A percentile compares a stretch with the other conserved stretches of the same genome.
These are phyloP conservation scores for Antrodiella citrinella DNA, from an alignment of 768 basidiomycete species.

Conservation along the genomic window DNA sequence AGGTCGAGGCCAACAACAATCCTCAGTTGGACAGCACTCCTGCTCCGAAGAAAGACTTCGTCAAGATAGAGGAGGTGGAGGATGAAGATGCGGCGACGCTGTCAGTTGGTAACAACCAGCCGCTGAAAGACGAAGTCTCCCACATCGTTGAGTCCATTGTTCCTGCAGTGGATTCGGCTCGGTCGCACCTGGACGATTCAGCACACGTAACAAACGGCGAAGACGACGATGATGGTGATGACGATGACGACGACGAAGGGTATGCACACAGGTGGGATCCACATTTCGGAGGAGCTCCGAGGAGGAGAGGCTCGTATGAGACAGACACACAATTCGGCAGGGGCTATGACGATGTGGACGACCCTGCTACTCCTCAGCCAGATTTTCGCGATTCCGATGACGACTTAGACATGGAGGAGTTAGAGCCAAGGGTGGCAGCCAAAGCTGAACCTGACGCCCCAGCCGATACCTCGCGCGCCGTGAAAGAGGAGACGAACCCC, in stretches of 20 bases:
- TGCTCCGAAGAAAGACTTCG: constrained; percentile 6
- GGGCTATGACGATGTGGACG: neutral
- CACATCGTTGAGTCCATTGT: neutral
- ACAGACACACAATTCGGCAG: neutral
- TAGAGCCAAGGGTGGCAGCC: neutral
- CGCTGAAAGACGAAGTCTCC: too few relatives aligned
- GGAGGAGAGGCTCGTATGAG: too few relatives aligned
- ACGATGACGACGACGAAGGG: constrained; percentile 10
- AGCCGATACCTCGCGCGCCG: constrained; percentile 1
- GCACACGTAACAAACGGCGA: neutral
- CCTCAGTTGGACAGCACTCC: neutral
- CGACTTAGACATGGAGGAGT: neutral
- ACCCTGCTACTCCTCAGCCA: neutral
- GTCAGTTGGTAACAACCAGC: neutral
- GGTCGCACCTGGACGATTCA: neutral
- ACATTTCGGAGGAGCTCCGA: neutral
- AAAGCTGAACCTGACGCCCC: neutral
- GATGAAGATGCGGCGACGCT: constrained; percentile 5
- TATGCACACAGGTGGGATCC: constrained; percentile 4
- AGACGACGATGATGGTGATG: constrained; percentile 5
- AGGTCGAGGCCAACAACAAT: neutral
- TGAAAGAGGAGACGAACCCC: constrained; percentile 14
- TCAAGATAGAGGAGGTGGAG: constrained; percentile 13
- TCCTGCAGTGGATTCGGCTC: neutral
- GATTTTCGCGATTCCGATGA: neutral